Conservation (phyloP, 2,329 filamentous ascomycete species). For the Diaporthe sp. region DNA sequence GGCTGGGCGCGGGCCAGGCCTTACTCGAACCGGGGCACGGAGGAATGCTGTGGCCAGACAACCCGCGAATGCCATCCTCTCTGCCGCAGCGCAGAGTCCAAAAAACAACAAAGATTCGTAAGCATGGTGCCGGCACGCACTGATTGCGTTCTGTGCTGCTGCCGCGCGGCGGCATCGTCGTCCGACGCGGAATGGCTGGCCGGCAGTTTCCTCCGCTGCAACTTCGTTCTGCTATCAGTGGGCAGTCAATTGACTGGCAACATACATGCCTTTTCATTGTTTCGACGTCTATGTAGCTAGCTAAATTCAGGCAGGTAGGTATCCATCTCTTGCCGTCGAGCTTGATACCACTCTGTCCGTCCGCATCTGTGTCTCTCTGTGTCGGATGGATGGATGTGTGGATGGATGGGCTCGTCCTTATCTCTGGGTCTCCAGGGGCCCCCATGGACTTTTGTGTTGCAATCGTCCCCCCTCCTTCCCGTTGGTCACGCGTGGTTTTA, state of each 20-base stretch:
- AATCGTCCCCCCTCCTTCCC: background rate
- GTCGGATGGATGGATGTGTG: background rate
- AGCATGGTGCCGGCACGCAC: too few species aligned
- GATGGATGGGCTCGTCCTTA: conserved; percentile 10
- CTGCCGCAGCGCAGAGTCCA: too few species aligned
- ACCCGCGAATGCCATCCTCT: conserved; percentile 1
- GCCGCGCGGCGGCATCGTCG: background rate
- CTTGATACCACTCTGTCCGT: background rate
- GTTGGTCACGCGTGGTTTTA: background rate
- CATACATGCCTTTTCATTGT: too few species aligned
- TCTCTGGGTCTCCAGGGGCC: background rate
- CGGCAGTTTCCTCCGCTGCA: background rate
- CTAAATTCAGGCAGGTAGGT: background rate
- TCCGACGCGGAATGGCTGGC: background rate
- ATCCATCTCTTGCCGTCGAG: background rate
- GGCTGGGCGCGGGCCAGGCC: background rate
- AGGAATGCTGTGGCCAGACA: background rate
- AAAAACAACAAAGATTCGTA: too few species aligned
- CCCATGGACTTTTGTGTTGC: background rate
- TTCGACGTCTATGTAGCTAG: background rate
- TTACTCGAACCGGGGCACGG: background rate
- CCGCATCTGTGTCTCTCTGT: background rate
- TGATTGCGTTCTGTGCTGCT: background rate
- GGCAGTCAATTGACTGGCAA: background rate
- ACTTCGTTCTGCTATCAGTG: background rate